These are phyloP conservation scores for Didymella lethalis DNA, from an alignment of 2,329 filamentous ascomycete species.

Conservation along the genomic window DNA sequence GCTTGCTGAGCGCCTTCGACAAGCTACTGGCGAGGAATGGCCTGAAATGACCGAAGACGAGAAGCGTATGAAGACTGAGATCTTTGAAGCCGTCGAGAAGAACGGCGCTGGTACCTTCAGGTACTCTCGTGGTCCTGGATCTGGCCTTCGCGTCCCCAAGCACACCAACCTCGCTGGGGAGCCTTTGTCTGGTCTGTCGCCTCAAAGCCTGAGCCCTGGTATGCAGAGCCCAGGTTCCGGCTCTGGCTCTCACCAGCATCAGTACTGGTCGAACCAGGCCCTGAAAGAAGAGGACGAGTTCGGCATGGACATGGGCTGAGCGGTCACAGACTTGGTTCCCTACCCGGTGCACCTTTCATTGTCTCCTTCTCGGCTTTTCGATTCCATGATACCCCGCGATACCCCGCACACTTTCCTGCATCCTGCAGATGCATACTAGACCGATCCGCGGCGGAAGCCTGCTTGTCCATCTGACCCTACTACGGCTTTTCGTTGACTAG, in stretches of 20 bases:
- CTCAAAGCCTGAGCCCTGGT: slow-evolving; percentile 64
- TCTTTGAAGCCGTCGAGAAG: slow-evolving; percentile 84
- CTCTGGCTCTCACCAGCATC: slow-evolving; percentile 56
- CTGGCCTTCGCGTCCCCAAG: slow-evolving; percentile 87
- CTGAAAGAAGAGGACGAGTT: slow-evolving; percentile 96
- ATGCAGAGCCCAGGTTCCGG: slow-evolving; percentile 73
- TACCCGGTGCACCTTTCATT: slow-evolving; percentile 18
- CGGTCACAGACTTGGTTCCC: slow-evolving; percentile 17
- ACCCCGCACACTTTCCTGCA: slow-evolving; percentile 43
- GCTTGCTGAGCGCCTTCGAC: slow-evolving; percentile 72
- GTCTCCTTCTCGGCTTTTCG: slow-evolving; percentile 36
- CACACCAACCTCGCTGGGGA: slow-evolving; percentile 93
- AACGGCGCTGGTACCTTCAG: slow-evolving; percentile 78
- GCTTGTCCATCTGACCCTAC: background rate
- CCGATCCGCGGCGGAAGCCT: slow-evolving; percentile 18
- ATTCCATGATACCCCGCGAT: slow-evolving; percentile 48
- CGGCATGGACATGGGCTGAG: slow-evolving; percentile 71
- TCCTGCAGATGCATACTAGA: slow-evolving; percentile 39
- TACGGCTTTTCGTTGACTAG: slow-evolving; percentile 4
- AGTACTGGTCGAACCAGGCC: slow-evolving; percentile 64
- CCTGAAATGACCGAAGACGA: slow-evolving; percentile 79
- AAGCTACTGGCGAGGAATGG: slow-evolving; percentile 48
- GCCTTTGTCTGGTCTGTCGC: slow-evolving; percentile 64
- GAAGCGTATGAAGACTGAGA: slow-evolving; percentile 92
- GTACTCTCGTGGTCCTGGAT: slow-evolving; percentile 84